Evolutionary conservation across 495 filamentous ascomycete genomes (phyloP).

Genomic region (Penicillium diatomitis): DNA sequence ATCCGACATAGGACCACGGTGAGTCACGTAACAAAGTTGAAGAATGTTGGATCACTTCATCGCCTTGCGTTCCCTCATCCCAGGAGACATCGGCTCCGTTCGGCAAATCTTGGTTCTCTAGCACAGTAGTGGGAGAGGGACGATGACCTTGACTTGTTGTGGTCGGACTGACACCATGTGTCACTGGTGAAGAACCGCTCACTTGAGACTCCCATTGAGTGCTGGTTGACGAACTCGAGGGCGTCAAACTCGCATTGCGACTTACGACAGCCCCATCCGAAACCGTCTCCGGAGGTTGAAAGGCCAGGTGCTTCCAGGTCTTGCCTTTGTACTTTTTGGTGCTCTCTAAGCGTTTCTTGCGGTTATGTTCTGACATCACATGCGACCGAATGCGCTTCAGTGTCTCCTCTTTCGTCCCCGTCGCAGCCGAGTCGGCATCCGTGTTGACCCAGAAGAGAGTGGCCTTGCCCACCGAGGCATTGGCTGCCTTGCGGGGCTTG

Average conservation of each 20-base stretch:
- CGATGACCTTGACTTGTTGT: slow-evolving; percentile 4
- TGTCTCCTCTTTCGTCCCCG: slow-evolving; percentile 35
- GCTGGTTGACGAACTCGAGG: slow-evolving; percentile 6
- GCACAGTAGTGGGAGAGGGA: slow-evolving; percentile 1
- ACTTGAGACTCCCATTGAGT: slow-evolving; percentile 8
- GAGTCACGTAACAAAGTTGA: not conserved
- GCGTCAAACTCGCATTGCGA: slow-evolving; percentile 4
- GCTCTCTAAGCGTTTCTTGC: slow-evolving; percentile 38
- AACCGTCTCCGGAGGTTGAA: slow-evolving; percentile 25
- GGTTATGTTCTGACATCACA: slow-evolving; percentile 45
- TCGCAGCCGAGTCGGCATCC: slow-evolving; percentile 30
- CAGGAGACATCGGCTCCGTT: slow-evolving; percentile 2
- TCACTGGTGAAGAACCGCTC: slow-evolving; percentile 1
- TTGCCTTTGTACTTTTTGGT: slow-evolving; percentile 38
- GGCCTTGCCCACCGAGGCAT: slow-evolving; percentile 27
- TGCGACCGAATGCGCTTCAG: slow-evolving; percentile 42
- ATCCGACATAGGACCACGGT: slow-evolving; percentile 22
- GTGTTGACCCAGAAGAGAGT: slow-evolving; percentile 41
- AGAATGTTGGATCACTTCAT: slow-evolving; percentile 8
- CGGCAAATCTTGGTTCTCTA: not conserved
- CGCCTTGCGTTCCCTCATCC: slow-evolving; percentile 6
- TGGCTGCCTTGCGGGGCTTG: slow-evolving; percentile 32
- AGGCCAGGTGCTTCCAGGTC: slow-evolving; percentile 35
- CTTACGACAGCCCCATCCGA: slow-evolving; percentile 10
- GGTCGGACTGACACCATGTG: slow-evolving; percentile 8